Conservation (phyloP, 208 protist species). For the Leishmania arabica region DNA sequence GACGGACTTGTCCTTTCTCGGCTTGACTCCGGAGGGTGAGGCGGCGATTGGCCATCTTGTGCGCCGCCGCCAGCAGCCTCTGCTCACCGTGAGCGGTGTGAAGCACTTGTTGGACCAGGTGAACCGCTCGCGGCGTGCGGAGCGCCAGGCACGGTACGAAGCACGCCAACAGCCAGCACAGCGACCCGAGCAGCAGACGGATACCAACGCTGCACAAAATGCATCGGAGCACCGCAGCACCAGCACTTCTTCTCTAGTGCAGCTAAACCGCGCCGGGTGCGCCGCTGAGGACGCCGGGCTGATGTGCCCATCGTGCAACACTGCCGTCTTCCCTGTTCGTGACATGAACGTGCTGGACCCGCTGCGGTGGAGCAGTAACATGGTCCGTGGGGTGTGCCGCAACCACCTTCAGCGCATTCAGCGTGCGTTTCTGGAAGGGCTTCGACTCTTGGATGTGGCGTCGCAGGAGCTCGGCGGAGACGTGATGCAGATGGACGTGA, state of each 20-base stretch:
- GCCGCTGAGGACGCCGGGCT: constrained; percentile 40
- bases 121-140: constrained; percentile 39
- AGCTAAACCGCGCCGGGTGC: constrained; percentile 41
- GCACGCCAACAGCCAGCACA: constrained; percentile 7
- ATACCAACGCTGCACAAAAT: neutral
- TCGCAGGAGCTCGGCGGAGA: constrained; percentile 37
- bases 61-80: constrained; percentile 56
- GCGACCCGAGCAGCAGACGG: constrained; percentile 7
- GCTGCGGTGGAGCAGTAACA: constrained; percentile 90
- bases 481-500: neutral
- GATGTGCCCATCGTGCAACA: constrained; percentile 67
- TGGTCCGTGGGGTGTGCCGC: constrained; percentile 83
- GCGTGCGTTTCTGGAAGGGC: constrained; percentile 67
- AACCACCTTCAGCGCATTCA: constrained; percentile 84
- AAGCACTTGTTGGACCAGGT: constrained; percentile 69
- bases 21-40: constrained; percentile 71
- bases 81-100: constrained; percentile 77
- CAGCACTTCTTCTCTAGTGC: constrained; percentile 1
- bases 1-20: constrained; percentile 46
- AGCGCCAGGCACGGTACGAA: constrained; percentile 33
- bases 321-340: constrained; percentile 74
- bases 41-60: constrained; percentile 58
- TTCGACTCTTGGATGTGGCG: constrained; percentile 47
- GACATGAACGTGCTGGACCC: constrained; percentile 93
- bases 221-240: neutral